A percentile compares a stretch with the other conserved stretches of the same genome.
Evolutionary conservation across 805 yeast species (phyloP).

Genomic region (Danielozyma ontarioensis): DNA sequence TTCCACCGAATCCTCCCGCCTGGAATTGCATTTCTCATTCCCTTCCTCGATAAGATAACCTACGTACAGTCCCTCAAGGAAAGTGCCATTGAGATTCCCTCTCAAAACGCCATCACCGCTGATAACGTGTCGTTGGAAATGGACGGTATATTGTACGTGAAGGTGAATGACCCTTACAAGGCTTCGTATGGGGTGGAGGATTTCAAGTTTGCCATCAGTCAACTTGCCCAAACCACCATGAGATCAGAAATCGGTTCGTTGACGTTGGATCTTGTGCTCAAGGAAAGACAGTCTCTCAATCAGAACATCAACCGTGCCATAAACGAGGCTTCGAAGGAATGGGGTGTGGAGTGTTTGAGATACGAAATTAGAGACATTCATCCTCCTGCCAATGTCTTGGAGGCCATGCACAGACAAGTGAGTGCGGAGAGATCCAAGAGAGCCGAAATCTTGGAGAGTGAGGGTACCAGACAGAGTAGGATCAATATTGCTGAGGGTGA

Average conservation of each 20-base stretch:
- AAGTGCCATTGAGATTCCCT: conserved; percentile 78
- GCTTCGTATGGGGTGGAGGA: conserved; percentile 88
- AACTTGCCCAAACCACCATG: conserved; percentile 88
- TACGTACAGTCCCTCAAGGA: conserved; percentile 83
- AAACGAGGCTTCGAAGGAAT: conserved; percentile 77
- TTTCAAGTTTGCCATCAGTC: conserved; percentile 78
- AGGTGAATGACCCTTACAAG: conserved; percentile 75
- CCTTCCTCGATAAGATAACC: conserved; percentile 68
- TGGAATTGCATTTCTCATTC: conserved; percentile 69
- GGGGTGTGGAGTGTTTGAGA: conserved; percentile 83
- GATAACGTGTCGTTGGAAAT: conserved; percentile 81
- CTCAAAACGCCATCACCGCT: conserved; percentile 79
- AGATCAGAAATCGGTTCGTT: conserved; percentile 83
- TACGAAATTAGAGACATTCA: conserved; percentile 86
- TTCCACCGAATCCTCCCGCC: conserved; percentile 64
- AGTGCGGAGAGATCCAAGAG: conserved; percentile 82
- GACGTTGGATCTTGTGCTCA: conserved; percentile 70
- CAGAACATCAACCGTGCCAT: conserved; percentile 69
- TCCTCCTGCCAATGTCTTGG: conserved; percentile 80
- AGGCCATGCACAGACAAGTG: conserved; percentile 89
- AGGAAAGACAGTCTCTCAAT: conserved; percentile 71
- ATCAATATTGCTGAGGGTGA: conserved; percentile 85
- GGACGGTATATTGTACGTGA: conserved; percentile 78
- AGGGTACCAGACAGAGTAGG: conserved; percentile 73
- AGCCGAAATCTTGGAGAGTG: conserved; percentile 83